phyloP scores from a whole-genome alignment of 257 asterid species.

The Solanum etuberosum region DNA sequence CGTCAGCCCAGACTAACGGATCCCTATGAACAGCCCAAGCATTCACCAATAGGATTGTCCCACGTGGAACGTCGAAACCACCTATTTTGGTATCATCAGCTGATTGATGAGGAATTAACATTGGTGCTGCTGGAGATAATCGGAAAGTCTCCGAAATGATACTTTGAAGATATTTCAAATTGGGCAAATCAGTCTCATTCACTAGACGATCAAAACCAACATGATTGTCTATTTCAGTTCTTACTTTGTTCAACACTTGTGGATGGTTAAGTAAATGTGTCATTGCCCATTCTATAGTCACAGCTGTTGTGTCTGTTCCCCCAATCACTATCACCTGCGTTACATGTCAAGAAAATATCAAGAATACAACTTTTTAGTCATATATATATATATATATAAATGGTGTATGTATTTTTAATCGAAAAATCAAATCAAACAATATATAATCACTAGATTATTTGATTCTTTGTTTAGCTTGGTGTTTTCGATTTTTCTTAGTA shows the following conservation, averaged over 20 bases:
- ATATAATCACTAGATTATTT: neutral
- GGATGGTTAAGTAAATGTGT: slow-evolving; percentile 7
- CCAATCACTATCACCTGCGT: slow-evolving; percentile 2
- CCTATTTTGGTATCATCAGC: neutral
- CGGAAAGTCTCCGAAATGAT: slow-evolving; percentile 8
- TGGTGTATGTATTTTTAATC: neutral
- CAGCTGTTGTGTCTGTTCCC: slow-evolving; percentile 15
- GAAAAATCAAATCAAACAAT: neutral
- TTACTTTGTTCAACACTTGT: neutral
- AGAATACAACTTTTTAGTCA: neutral
- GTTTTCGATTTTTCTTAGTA: neutral
- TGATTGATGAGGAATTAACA: slow-evolving; percentile 10
- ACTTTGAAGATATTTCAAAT: slow-evolving; percentile 2
- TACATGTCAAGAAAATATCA: neutral
- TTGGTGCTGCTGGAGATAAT: slow-evolving; percentile 8
- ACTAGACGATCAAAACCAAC: slow-evolving; percentile 2
- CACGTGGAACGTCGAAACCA: slow-evolving; percentile 9
- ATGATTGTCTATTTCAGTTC: slow-evolving; percentile 3
- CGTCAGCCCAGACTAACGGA: slow-evolving; percentile 6
- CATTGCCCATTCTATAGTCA: slow-evolving; percentile 20
- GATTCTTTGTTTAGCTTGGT: neutral
- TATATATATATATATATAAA: neutral
- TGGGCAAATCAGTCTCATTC: slow-evolving; percentile 4
- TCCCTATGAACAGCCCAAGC: slow-evolving; percentile 19
- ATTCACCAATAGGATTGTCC: slow-evolving; percentile 7